These are phyloP conservation scores for Neofusicoccum laricinum DNA, from an alignment of 2,329 filamentous ascomycete genomes.

Conservation along the genomic window DNA sequence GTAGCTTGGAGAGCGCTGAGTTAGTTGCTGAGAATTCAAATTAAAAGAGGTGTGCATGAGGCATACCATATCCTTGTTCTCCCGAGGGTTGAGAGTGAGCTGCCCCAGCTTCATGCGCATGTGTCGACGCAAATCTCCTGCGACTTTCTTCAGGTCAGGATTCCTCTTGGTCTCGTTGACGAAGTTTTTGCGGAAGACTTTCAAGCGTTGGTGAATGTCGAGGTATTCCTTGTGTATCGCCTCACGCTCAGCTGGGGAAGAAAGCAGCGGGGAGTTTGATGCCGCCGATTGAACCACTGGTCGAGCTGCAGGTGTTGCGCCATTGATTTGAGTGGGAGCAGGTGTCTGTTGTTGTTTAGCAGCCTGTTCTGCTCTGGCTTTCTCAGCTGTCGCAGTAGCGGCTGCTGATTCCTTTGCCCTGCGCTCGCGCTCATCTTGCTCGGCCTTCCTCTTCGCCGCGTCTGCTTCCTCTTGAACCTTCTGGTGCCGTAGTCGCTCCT, in stretches of 20 bases:
- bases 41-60: too few species aligned
- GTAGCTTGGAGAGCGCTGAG: slow-evolving; percentile 19
- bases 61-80: slow-evolving; percentile 23
- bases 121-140: slow-evolving; percentile 33
- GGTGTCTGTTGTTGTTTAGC: slow-evolving; percentile 19
- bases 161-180: slow-evolving; percentile 25
- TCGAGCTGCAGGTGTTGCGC: not conserved
- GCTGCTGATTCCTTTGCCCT: slow-evolving; percentile 22
- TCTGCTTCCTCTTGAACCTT: slow-evolving; percentile 25
- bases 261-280: not conserved
- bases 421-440: slow-evolving; percentile 23
- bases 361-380: slow-evolving; percentile 27
- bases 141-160: slow-evolving; percentile 24
- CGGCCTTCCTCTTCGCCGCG: slow-evolving; percentile 17
- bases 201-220: slow-evolving; percentile 34
- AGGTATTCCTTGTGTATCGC: slow-evolving; percentile 34
- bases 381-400: slow-evolving; percentile 18
- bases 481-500: slow-evolving; percentile 30
- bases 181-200: slow-evolving; percentile 33
- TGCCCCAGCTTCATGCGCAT: slow-evolving; percentile 33
- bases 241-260: slow-evolving; percentile 20
- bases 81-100: slow-evolving; percentile 28
- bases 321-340: not conserved
- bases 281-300: slow-evolving; percentile 2
- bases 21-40: not conserved